phyloP scores from a whole-genome alignment of 2,329 filamentous ascomycete species.

The Didymella pinodella region DNA sequence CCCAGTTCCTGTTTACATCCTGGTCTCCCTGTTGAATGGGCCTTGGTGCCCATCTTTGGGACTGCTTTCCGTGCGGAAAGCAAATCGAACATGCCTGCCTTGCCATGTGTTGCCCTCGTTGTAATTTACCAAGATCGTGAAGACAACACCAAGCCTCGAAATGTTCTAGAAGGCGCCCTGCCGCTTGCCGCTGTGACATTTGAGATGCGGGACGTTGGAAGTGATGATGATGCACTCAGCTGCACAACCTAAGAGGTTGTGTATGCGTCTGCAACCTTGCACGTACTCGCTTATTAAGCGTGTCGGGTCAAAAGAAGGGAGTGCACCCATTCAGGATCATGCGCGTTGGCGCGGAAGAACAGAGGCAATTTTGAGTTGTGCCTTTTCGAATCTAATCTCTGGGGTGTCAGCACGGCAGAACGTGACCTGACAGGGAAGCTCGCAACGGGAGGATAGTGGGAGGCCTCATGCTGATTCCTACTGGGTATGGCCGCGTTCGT shows the following conservation, averaged over 20 bases:
- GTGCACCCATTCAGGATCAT: not conserved
- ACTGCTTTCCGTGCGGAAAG: conserved; percentile 3
- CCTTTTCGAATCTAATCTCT: conserved; percentile 1
- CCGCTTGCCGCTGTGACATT: conserved; percentile 1
- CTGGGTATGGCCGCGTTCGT: conserved; percentile 5
- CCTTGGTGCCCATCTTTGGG: conserved; percentile 3
- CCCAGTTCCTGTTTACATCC: conserved; percentile 3
- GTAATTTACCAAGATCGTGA: not conserved
- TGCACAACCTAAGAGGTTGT: not conserved
- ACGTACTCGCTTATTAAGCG: not conserved
- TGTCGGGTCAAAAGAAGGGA: conserved; percentile 1
- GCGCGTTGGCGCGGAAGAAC: conserved; percentile 2
- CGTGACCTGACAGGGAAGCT: conserved; percentile 9
- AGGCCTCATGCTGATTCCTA: conserved; percentile 7
- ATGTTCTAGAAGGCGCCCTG: not conserved
- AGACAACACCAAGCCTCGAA: not conserved
- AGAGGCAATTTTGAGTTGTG: not conserved
- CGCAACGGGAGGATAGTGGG: conserved; percentile 8
- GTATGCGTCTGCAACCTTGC: conserved; percentile 6
- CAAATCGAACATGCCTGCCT: conserved; percentile 4
- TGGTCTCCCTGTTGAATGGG: not conserved
- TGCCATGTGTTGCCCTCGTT: conserved; percentile 10
- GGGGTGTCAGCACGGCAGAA: conserved; percentile 14
- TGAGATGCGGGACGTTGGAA: not conserved
- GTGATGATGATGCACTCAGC: not conserved